These are phyloP conservation scores for Suillus plorans DNA, from an alignment of 768 basidiomycete species.

Conservation along the genomic window DNA sequence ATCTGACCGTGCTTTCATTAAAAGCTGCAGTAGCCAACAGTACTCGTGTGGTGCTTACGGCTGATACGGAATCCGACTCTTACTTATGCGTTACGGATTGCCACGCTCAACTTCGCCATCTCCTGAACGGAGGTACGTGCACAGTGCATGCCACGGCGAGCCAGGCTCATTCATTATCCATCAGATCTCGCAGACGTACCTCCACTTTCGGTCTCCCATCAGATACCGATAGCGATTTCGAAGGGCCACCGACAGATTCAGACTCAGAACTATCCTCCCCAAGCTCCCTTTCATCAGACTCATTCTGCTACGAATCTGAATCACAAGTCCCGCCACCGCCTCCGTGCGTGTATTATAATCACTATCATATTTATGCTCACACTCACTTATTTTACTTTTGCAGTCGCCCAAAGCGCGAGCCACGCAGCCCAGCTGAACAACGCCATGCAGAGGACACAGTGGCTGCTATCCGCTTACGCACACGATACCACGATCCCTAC, in stretches of 20 bases:
- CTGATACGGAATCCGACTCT: not conserved
- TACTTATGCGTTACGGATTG: constrained; percentile 52
- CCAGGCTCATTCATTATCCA: not conserved
- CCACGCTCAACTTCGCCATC: constrained; percentile 53
- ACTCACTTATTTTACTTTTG: not conserved
- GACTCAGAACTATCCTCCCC: constrained; percentile 27
- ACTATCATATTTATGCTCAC: not conserved
- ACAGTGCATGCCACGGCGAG: constrained; percentile 14
- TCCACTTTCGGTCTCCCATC: constrained; percentile 58
- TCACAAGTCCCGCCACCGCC: constrained; percentile 35
- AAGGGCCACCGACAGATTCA: constrained; percentile 36
- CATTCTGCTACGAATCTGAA: constrained; percentile 45
- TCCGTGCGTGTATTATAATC: constrained; percentile 32
- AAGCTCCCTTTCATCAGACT: constrained; percentile 35
- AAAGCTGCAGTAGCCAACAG: not conserved
- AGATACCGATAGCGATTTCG: constrained; percentile 42
- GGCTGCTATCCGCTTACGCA: constrained; percentile 44
- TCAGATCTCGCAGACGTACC: constrained; percentile 30
- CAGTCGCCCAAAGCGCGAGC: constrained; percentile 23
- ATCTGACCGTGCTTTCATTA: not conserved
- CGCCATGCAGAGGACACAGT: constrained; percentile 44
- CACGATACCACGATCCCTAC: constrained; percentile 44
- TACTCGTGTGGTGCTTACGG: not conserved
- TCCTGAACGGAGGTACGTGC: constrained; percentile 39
- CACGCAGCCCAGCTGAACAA: constrained; percentile 31